Percentiles rank a stretch among this genome's conserved stretches.
Conservation (phyloP, 139 green algal species). For the Picochlorum sp. region DNA sequence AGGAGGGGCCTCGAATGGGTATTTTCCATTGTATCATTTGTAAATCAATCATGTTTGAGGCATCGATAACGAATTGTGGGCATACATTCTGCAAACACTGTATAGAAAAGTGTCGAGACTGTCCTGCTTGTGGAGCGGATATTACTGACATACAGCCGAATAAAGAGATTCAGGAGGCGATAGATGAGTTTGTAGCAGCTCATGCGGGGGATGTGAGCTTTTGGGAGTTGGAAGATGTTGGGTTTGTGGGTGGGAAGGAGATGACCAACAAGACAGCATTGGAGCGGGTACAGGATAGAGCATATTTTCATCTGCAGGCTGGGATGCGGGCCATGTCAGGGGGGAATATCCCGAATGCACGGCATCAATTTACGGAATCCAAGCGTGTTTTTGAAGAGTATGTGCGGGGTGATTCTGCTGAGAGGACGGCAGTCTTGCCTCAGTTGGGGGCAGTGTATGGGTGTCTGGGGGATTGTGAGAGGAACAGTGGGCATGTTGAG, state of each 20-base stretch:
- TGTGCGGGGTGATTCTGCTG: neutral
- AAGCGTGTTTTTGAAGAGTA: conserved; percentile 1
- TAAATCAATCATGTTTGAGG: conserved; percentile 22
- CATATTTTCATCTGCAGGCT: conserved; percentile 26
- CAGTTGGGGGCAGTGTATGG: conserved; percentile 20
- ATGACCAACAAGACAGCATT: conserved; percentile 1
- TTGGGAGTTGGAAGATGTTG: conserved; percentile 18
- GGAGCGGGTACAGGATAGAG: neutral
- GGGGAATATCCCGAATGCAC: conserved; percentile 9
- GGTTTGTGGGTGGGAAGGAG: neutral
- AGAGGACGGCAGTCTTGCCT: neutral
- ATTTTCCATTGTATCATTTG: conserved; percentile 27
- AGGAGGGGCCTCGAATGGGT: conserved; percentile 9
- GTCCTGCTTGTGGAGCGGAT: conserved; percentile 26
- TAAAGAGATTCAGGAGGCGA: conserved; percentile 5
- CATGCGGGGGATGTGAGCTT: conserved; percentile 21
- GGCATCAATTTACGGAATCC: conserved; percentile 13
- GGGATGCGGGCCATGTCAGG: conserved; percentile 18
- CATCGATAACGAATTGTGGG: conserved; percentile 12
- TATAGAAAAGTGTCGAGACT: conserved; percentile 14
- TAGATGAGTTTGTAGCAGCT: conserved; percentile 20
- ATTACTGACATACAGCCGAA: conserved; percentile 8
- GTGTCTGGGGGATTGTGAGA: conserved; percentile 29
- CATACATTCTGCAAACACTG: conserved; percentile 26
- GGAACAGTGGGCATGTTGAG: conserved; percentile 5